Conservation (phyloP, 225 moss, liverwort and hornwort species). For the Ulota crispa region DNA sequence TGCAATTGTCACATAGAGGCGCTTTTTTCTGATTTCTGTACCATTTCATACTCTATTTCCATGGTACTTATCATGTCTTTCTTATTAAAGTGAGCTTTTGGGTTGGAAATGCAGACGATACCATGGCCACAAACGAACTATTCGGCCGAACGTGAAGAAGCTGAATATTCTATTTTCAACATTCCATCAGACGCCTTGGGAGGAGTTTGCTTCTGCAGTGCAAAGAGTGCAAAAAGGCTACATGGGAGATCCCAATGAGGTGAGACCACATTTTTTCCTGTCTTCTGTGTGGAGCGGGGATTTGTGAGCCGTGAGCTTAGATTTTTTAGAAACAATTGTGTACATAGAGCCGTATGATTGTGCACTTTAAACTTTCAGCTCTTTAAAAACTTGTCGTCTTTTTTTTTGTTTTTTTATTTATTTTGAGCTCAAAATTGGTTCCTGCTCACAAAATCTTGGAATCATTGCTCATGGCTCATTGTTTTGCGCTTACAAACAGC, state of each 20-base stretch:
- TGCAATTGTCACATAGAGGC: no score
- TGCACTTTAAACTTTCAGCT: no score
- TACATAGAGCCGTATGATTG: no score
- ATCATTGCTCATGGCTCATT: no score
- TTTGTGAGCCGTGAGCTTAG: no score
- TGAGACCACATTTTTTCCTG: neutral
- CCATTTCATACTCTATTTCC: neutral
- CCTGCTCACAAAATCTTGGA: no score
- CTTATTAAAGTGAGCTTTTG: neutral
- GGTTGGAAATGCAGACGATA: constrained; percentile 44
- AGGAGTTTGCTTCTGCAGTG: constrained; percentile 55
- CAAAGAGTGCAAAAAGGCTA: constrained; percentile 64
- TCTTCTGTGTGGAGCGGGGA: no score
- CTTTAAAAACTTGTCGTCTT: no score
- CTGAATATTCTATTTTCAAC: constrained; percentile 46
- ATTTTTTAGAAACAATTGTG: no score
- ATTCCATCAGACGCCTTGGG: constrained; percentile 57
- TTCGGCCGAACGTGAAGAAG: constrained; percentile 75
- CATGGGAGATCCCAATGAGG: constrained; percentile 83
- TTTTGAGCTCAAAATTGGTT: no score
- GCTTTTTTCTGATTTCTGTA: neutral
- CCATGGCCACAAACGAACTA: constrained; percentile 75
- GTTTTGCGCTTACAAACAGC: no score
- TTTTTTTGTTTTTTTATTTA: no score
- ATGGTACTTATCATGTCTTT: neutral